Evolutionary conservation across 345 rosid species (phyloP).

Genomic region (Syzygium aromaticum): DNA sequence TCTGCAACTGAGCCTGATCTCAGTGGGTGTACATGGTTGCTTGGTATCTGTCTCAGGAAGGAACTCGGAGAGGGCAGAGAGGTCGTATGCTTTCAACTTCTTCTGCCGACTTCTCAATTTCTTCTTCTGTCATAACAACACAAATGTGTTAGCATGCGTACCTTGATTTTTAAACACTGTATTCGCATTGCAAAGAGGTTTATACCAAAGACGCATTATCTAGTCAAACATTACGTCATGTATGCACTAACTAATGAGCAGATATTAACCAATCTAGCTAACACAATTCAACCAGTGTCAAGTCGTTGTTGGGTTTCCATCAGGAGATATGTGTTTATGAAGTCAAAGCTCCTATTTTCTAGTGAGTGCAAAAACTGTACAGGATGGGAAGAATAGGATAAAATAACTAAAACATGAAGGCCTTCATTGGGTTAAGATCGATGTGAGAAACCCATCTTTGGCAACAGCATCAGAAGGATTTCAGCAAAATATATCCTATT

Average conservation of each 20-base stretch:
- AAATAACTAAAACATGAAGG: background rate
- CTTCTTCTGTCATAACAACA: constrained; percentile 32
- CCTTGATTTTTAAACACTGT: background rate
- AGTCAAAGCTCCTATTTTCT: background rate
- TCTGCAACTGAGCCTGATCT: constrained; percentile 66
- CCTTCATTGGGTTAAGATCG: background rate
- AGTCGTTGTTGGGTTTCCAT: background rate
- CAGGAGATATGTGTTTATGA: background rate
- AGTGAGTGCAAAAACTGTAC: background rate
- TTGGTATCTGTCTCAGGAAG: constrained; percentile 55
- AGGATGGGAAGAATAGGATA: background rate
- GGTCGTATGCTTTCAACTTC: constrained; percentile 66
- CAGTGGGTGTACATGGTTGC: constrained; percentile 20
- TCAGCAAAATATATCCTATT: background rate
- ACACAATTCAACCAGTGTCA: background rate
- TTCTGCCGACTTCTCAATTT: constrained; percentile 46
- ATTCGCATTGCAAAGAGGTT: background rate
- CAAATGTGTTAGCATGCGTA: background rate
- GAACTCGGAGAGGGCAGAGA: constrained; percentile 60
- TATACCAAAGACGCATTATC: background rate
- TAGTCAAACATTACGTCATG: background rate
- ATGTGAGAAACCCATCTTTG: background rate
- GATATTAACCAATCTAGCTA: background rate
- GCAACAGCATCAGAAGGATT: background rate
- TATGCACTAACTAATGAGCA: background rate